Percentiles rank a stretch among this genome's conserved stretches.
phyloP scores from a whole-genome alignment of 2,329 filamentous ascomycete species.

The Fusarium floridanum region DNA sequence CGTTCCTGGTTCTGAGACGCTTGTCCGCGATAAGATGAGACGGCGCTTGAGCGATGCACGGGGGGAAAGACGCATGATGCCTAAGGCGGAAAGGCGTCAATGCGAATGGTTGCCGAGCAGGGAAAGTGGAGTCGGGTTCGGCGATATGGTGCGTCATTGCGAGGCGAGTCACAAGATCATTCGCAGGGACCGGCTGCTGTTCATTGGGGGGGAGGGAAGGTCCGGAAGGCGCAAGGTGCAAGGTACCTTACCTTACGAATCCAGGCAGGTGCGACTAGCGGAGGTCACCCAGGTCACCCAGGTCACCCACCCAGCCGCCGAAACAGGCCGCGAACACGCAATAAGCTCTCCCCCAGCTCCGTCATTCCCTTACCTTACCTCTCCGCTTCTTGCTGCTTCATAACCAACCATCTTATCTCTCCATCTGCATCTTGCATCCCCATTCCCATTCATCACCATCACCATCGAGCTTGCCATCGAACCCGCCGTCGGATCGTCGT shows the following conservation, averaged over 20 bases:
- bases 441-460: constrained; percentile 8
- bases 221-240: constrained; percentile 19
- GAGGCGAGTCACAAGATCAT: constrained; percentile 45
- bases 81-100: constrained; percentile 46
- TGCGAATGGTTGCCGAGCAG: constrained; percentile 43
- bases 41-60: constrained; percentile 25
- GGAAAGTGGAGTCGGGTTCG: constrained; percentile 41
- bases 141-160: constrained; percentile 47
- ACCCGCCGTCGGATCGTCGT: constrained; percentile 27
- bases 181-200: constrained; percentile 27
- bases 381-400: constrained; percentile 40
- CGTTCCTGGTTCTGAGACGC: constrained; percentile 32
- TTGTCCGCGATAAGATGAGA: constrained; percentile 31
- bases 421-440: constrained; percentile 36
- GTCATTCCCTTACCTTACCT: constrained; percentile 40
- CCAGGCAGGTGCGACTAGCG: constrained; percentile 36
- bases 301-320: constrained; percentile 28
- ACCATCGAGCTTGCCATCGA: constrained; percentile 21
- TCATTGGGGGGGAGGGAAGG: constrained; percentile 13
- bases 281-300: constrained; percentile 16
- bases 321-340: constrained; percentile 46
- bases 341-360: constrained; percentile 44
- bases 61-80: constrained; percentile 34
- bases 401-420: constrained; percentile 44
- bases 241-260: constrained; percentile 28